phyloP scores from a whole-genome alignment of 176 grass and related monocot species.

The Phragmites australis region DNA sequence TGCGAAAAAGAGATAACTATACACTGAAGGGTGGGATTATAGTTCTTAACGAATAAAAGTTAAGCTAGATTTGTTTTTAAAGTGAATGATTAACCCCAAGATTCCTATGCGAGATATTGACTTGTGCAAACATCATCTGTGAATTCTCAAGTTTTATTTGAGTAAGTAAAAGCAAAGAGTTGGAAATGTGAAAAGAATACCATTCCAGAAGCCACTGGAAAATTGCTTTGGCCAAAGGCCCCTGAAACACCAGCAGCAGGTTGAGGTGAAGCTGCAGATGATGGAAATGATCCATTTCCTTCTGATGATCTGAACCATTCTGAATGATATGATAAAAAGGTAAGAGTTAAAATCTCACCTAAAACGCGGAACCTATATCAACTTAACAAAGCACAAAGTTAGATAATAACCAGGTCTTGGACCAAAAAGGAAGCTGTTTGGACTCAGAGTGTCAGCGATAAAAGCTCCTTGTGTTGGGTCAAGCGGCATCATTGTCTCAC shows the following conservation, averaged over 20 bases:
- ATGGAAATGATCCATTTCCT: constrained; percentile 64
- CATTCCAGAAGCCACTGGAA: constrained; percentile 60
- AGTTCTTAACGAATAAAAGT: constrained; percentile 4
- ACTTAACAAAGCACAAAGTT: constrained; percentile 45
- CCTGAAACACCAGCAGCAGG: constrained; percentile 49
- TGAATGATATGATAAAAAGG: constrained; percentile 46
- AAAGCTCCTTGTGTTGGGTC: constrained; percentile 71
- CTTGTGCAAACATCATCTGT: constrained; percentile 9
- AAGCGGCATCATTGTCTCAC: constrained; percentile 63
- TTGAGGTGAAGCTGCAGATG: constrained; percentile 74
- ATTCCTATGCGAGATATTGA: background rate
- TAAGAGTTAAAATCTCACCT: constrained; percentile 33
- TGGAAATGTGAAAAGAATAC: constrained; percentile 48
- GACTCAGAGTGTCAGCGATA: constrained; percentile 61
- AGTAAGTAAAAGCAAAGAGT: constrained; percentile 29
- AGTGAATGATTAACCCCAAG: constrained; percentile 7
- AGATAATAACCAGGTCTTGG: constrained; percentile 69
- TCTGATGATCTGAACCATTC: constrained; percentile 83
- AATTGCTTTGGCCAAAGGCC: constrained; percentile 69
- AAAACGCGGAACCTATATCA: constrained; percentile 6
- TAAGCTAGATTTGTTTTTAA: background rate
- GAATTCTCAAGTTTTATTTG: constrained; percentile 15
- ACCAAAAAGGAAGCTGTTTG: constrained; percentile 70
- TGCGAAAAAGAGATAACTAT: background rate
- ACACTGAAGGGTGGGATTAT: background rate